Base-by-base conservation (phyloP, 2,329 filamentous ascomycete species). In the Stachybotrys chartarum region DNA sequence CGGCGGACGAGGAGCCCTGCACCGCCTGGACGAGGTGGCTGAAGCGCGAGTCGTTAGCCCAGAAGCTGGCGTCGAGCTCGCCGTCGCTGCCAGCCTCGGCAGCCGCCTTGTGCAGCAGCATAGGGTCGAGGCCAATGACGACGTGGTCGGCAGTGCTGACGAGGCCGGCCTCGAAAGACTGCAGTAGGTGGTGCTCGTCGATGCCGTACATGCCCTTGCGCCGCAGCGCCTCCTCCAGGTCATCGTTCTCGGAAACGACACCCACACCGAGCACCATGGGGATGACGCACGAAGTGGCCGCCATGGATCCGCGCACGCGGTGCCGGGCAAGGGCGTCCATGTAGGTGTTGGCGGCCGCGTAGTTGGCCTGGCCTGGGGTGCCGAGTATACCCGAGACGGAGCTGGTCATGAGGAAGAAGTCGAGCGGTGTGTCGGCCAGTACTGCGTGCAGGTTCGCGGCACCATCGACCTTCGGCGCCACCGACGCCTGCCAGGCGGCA, bases 401-500 rank as follows among this genome's bases (percentile, higher is more conserved):
- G 3, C n/a, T 30, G 30, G 7, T 12, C 11, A 50, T 12, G 48
- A 50, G 7, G 8, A 50, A 11, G 30, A 50, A 50, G 48, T 50
- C 48, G 18, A 50, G 48, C 8, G 48, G 48, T 18, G 11, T n/a
- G 18, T 32, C 48, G 18, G 48, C 18, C 30, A 47, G 24, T 30
- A 30, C 24, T 50, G 42, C 30, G 52, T 72, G 63, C 1, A 72
- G 58, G 46, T 69, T 62, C 12, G 48, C 54, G 5, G 59, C 61
- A 3, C 70, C 68, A 3, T 62, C 54, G 0, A 71, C 61, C 57
- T 72, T 72, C 24, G 70, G 68, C n/a, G 53, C 54, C 1, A 70
- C 45, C 1, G 63, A 59, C 30, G 55, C 57, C 17, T 59, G 56
- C 46, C 68, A 58, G 17, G 58, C 56, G 17, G 63, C 56, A 10